Conservation (phyloP, 108 stramenopile species). For the Fragilaria crotonensis region DNA sequence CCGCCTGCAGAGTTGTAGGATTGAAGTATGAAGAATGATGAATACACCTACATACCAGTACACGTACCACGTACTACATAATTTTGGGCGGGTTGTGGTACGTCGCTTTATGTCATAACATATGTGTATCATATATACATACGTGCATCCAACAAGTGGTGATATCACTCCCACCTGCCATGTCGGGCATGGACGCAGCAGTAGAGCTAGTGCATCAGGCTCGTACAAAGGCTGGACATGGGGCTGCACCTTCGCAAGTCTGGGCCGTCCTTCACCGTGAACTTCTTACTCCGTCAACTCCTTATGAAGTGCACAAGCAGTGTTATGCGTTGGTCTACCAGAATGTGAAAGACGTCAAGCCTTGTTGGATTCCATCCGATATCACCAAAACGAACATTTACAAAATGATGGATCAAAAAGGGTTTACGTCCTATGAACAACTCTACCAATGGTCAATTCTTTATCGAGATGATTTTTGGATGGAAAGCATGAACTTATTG, state of each 20-base stretch:
- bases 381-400: constrained; percentile 16
- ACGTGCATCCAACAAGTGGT: too few relatives aligned
- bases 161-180: too few relatives aligned
- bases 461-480: constrained; percentile 28
- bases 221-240: constrained; percentile 10
- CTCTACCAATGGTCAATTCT: constrained; percentile 25
- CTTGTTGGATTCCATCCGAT: constrained; percentile 25
- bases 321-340: constrained; percentile 16
- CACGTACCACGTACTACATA: too few relatives aligned
- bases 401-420: constrained; percentile 22
- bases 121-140: too few relatives aligned
- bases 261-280: constrained; percentile 18
- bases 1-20: too few relatives aligned
- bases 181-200: not conserved
- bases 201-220: constrained; percentile 3
- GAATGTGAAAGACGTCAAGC: constrained; percentile 15
- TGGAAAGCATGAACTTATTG: constrained; percentile 11
- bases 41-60: too few relatives aligned
- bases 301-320: constrained; percentile 14
- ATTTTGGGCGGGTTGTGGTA: too few relatives aligned
- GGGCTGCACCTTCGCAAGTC: constrained; percentile 12
- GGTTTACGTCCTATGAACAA: constrained; percentile 16
- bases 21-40: too few relatives aligned
- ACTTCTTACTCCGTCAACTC: constrained; percentile 13
- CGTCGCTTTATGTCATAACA: too few relatives aligned